Percentiles rank a stretch among this genome's conserved stretches.
These are phyloP conservation scores for Chloranthus sessilifolius DNA, from an alignment of 164 flowering plant genomes.

Conservation along the genomic window DNA sequence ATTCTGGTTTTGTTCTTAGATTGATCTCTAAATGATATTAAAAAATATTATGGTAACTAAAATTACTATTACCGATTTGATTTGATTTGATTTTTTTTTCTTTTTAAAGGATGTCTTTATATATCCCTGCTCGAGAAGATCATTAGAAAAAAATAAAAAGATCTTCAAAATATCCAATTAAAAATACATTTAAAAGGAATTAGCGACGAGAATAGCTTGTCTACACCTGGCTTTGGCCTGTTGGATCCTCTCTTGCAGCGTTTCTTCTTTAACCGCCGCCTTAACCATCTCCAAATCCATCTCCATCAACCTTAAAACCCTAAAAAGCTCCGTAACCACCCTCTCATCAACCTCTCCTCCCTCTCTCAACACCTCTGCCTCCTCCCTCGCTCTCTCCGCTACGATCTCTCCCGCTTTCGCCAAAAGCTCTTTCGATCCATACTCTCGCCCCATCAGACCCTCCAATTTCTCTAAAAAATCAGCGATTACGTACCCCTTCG, in stretches of 20 bases:
- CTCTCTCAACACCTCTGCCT: conserved; percentile 73
- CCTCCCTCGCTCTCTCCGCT: conserved; percentile 79
- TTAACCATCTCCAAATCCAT: conserved; percentile 92
- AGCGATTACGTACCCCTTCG: conserved; percentile 60
- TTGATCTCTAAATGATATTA: no score
- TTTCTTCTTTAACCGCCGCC: conserved; percentile 80
- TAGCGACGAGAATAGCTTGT: conserved; percentile 90
- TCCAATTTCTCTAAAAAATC: conserved; percentile 76
- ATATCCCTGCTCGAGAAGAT: no score
- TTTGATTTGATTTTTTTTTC: no score
- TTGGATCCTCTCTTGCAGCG: conserved; percentile 60
- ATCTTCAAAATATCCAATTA: no score
- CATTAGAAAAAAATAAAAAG: no score
- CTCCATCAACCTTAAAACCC: conserved; percentile 76
- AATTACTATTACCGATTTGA: no score
- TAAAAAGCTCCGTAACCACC: conserved; percentile 64
- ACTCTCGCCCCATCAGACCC: conserved; percentile 54
- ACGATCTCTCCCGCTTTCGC: conserved; percentile 74
- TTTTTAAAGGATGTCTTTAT: no score
- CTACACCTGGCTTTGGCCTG: conserved; percentile 85
- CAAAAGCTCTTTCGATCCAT: conserved; percentile 59
- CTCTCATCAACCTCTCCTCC: conserved; percentile 87
- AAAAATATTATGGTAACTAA: no score
- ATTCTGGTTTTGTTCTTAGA: no score
- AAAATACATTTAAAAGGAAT: conserved; percentile 68